These are phyloP conservation scores for Leccinum fibrillosum DNA, from an alignment of 768 basidiomycete genomes.

Conservation along the genomic window DNA sequence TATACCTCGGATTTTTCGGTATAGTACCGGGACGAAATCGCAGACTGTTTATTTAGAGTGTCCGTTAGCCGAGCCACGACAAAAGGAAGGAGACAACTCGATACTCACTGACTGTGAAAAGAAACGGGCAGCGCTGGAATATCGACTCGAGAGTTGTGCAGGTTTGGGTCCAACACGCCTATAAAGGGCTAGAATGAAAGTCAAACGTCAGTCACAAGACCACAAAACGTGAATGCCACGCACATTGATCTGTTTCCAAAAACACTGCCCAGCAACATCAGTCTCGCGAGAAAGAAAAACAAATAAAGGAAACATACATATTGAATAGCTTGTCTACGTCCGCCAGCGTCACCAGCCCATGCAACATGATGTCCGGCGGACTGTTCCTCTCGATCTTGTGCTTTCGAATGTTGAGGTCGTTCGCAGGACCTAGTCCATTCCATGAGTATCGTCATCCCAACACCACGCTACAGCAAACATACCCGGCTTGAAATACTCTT, in stretches of 20 bases:
- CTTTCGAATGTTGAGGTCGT: slow-evolving; percentile 65
- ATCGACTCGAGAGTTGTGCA: slow-evolving; percentile 76
- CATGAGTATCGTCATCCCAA: neutral
- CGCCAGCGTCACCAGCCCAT: slow-evolving; percentile 70
- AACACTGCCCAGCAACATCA: slow-evolving; percentile 45
- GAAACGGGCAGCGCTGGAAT: slow-evolving; percentile 82
- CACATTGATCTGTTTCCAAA: slow-evolving; percentile 69
- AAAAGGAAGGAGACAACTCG: neutral
- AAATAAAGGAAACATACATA: slow-evolving; percentile 49
- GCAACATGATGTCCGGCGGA: slow-evolving; percentile 78
- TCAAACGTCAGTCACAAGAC: neutral
- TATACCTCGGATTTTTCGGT: too few relatives aligned
- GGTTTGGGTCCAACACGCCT: slow-evolving; percentile 72
- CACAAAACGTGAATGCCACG: slow-evolving; percentile 19
- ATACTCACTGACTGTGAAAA: slow-evolving; percentile 80
- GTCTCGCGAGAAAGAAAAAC: neutral
- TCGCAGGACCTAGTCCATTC: slow-evolving; percentile 55
- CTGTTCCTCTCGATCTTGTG: slow-evolving; percentile 73
- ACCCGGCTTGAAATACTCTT: slow-evolving; percentile 79
- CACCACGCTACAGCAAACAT: neutral
- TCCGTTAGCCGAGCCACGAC: neutral
- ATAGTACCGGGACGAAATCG: too few relatives aligned
- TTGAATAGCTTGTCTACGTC: slow-evolving; percentile 84
- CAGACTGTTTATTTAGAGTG: slow-evolving; percentile 53
- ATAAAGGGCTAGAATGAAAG: slow-evolving; percentile 48